phyloP scores from a whole-genome alignment of 2,329 filamentous ascomycete species.

The Monilinia laxa region DNA sequence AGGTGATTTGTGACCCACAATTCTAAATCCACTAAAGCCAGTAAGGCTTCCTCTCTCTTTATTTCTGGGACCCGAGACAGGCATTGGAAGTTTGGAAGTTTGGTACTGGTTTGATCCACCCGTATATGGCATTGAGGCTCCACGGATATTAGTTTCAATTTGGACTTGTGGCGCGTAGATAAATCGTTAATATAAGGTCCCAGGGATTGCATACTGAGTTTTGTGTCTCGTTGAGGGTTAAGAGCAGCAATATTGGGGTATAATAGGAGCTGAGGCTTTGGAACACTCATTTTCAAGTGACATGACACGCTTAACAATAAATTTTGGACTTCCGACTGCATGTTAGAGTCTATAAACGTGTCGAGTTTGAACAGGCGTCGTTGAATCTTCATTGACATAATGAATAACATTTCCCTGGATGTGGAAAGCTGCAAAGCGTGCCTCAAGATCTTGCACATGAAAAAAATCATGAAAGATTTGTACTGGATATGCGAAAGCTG shows the following conservation, averaged over 20 bases:
- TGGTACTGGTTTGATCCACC: constrained; percentile 23
- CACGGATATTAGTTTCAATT: not conserved
- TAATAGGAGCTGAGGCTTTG: not conserved
- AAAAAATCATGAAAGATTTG: constrained; percentile 52
- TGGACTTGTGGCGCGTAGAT: not conserved
- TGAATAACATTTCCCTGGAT: constrained; percentile 40
- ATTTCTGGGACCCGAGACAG: too few species aligned
- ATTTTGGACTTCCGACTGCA: not conserved
- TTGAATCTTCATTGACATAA: constrained; percentile 49
- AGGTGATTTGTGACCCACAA: constrained; percentile 49
- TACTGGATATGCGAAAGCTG: constrained; percentile 41
- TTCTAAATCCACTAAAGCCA: constrained; percentile 47
- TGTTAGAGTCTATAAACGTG: not conserved
- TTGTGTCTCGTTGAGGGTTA: not conserved
- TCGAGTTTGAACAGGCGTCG: constrained; percentile 46
- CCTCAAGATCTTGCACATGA: constrained; percentile 45
- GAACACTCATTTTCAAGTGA: not conserved
- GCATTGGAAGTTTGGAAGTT: constrained; percentile 41
- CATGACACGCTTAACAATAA: not conserved
- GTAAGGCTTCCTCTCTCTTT: not conserved
- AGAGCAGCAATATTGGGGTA: not conserved
- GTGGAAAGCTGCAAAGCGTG: constrained; percentile 27
- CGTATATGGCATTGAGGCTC: not conserved
- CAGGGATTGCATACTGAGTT: not conserved
- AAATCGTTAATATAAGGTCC: not conserved